Conservation (phyloP, 768 basidiomycete genomes). For the Rossbeevera mucosa region DNA sequence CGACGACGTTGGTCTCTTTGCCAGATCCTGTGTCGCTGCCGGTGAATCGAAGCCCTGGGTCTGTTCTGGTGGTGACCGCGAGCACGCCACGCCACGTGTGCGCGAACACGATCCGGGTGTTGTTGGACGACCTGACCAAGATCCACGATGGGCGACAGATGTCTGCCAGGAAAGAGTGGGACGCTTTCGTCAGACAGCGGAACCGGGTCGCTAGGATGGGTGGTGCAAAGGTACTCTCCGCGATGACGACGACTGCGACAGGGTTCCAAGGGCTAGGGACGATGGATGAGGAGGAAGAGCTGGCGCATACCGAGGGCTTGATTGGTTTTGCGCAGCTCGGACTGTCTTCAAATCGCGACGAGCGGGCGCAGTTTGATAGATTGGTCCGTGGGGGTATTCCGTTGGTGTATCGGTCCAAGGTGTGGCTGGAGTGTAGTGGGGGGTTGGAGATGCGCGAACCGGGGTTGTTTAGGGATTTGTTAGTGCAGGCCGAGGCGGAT, state of each 20-base stretch:
- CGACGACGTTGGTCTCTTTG: slow-evolving; percentile 33
- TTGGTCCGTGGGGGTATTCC: slow-evolving; percentile 87
- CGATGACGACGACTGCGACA: slow-evolving; percentile 42
- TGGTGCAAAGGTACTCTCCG: slow-evolving; percentile 15
- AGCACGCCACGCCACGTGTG: slow-evolving; percentile 74
- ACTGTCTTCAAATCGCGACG: slow-evolving; percentile 60
- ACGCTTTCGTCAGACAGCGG: slow-evolving; percentile 73
- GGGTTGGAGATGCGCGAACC: slow-evolving; percentile 90
- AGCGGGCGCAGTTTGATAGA: slow-evolving; percentile 72
- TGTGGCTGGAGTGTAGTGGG: slow-evolving; percentile 93
- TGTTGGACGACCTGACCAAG: slow-evolving; percentile 71
- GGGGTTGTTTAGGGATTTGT: slow-evolving; percentile 80
- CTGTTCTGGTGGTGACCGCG: slow-evolving; percentile 55
- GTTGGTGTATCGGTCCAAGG: slow-evolving; percentile 77
- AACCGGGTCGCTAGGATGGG: slow-evolving; percentile 39
- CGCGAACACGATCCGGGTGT: slow-evolving; percentile 63
- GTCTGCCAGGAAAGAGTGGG: slow-evolving; percentile 76
- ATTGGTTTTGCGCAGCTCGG: slow-evolving; percentile 92
- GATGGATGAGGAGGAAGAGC: slow-evolving; percentile 64
- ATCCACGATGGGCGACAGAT: slow-evolving; percentile 80
- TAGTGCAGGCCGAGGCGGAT: slow-evolving; percentile 46
- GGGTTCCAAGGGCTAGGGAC: slow-evolving; percentile 66
- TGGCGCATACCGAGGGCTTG: slow-evolving; percentile 76
- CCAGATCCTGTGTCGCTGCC: slow-evolving; percentile 9
- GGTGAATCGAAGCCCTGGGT: slow-evolving; percentile 29